Evolutionary conservation across 225 moss, liverwort and hornwort genomes (phyloP).

Genomic region (Ulota crispa): DNA sequence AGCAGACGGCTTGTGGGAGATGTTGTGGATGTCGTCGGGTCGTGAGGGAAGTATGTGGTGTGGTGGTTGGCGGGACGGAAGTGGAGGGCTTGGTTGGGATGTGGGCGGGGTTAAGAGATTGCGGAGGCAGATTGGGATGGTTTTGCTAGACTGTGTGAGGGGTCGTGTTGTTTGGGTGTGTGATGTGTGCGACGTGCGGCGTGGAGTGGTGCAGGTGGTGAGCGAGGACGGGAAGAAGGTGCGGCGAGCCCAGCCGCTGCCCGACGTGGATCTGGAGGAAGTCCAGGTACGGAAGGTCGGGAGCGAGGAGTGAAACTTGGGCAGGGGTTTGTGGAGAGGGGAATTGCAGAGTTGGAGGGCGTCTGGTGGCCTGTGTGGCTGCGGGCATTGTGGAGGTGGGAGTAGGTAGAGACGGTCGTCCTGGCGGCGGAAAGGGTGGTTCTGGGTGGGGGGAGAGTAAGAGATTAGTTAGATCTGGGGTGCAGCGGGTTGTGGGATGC

Average conservation of each 20-base stretch:
- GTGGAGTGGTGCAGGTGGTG: conserved; percentile 55
- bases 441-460: too few species aligned
- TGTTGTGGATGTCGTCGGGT: too few species aligned
- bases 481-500: background rate
- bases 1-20: background rate
- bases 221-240: conserved; percentile 98
- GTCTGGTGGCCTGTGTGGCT: background rate
- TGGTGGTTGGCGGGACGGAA: background rate
- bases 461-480: background rate
- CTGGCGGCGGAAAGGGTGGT: background rate
- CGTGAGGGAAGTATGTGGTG: background rate
- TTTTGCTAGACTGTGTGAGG: too few species aligned
- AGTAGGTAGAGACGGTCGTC: too few species aligned
- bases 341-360: too few species aligned
- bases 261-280: conserved; percentile 91
- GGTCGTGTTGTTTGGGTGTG: background rate
- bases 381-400: background rate
- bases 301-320: background rate
- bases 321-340: background rate
- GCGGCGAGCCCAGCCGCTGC: conserved; percentile 70
- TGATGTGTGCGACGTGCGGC: background rate
- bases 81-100: background rate
- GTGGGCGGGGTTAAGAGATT: background rate
- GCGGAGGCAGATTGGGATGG: background rate
- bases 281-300: conserved; percentile 64